phyloP scores from a whole-genome alignment of 1,284 basidiomycete genomes.

The Cutaneotrichosporon cavernicola region DNA sequence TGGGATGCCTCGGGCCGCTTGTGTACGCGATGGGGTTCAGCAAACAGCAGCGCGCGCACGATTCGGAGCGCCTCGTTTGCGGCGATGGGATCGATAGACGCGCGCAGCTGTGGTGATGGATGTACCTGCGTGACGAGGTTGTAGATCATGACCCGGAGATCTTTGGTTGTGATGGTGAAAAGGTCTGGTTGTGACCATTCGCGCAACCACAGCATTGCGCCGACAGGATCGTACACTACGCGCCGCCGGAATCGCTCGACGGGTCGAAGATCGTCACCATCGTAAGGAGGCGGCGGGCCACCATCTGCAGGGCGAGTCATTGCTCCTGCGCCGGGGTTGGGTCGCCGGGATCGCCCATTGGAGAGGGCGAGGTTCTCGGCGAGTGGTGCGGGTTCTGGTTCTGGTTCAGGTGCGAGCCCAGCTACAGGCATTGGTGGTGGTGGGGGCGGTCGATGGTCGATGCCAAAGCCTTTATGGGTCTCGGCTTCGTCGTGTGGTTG shows the following conservation, averaged over 20 bases:
- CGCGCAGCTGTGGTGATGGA: background rate
- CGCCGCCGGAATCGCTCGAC: constrained; percentile 21
- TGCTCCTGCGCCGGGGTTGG: background rate
- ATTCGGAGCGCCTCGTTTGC: constrained; percentile 5
- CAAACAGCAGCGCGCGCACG: constrained; percentile 16
- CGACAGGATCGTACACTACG: constrained; percentile 13
- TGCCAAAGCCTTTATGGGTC: background rate
- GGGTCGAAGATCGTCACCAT: constrained; percentile 12
- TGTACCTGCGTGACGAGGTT: constrained; percentile 7
- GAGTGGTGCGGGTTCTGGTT: background rate
- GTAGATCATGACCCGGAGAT: constrained; percentile 18
- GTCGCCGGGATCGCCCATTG: background rate
- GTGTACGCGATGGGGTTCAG: constrained; percentile 11
- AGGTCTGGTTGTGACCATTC: constrained; percentile 1
- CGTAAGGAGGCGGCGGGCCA: background rate
- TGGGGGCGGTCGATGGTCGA: background rate
- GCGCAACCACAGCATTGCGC: constrained; percentile 18
- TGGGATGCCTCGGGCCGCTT: background rate
- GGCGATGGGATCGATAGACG: background rate
- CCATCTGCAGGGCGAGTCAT: background rate
- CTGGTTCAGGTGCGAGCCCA: background rate
- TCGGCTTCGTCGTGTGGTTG: background rate
- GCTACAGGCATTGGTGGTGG: background rate
- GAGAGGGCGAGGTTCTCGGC: background rate
- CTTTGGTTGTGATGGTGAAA: constrained; percentile 14